Evolutionary conservation across 768 basidiomycete species (phyloP), one percentile per base, ranked within the genome.

Genomic region (Kwoniella sp.): DNA sequence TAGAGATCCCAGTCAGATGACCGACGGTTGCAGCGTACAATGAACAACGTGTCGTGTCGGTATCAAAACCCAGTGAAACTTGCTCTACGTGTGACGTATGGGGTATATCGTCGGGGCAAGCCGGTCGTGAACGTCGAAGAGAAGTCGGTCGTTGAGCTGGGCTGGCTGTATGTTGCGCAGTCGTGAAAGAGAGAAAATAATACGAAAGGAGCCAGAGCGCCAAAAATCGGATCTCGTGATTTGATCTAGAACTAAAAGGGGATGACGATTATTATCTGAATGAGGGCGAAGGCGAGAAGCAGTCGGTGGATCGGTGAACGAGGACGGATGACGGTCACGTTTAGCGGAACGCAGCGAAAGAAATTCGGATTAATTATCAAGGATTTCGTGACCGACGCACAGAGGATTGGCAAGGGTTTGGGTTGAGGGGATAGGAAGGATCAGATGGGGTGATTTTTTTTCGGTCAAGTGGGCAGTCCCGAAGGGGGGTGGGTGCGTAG

Each of bases 341-440:
- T 45, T 45, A 45, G 41, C 8, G 41, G 9, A 17, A 45, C 3
- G 41, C 15, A 37, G 41, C 34, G 13, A 13, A 34, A 5, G 13
- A 34, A 17, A 45, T 45, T 45, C 41, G 41, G 41, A 45, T 45
- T 45, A 45, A 45, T 45, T 45, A 20, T 45, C 41, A 17, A 45
- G 8, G 41, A 45, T 45, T 45, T 45, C 41, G 41, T 45, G 41
- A 45, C 41, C 41, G 41, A 45, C 41, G 41, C 41, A 45, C 41
- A 45, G 41, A 45, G 41, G 41, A 45, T 45, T 45, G 9, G 41
- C 41, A 45, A 45, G 41, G 41, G 41, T 45, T 34, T 45, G 41
- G 17, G 41, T 45, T 9, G 17, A 11, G 41, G 5, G 34, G 13
- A 37, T 37, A 37, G 41, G 20, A n/a, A n/a, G n/a, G n/a, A n/a